Conservation (phyloP, 1,139 yeast species). For the Zygosaccharomyces sapae region DNA sequence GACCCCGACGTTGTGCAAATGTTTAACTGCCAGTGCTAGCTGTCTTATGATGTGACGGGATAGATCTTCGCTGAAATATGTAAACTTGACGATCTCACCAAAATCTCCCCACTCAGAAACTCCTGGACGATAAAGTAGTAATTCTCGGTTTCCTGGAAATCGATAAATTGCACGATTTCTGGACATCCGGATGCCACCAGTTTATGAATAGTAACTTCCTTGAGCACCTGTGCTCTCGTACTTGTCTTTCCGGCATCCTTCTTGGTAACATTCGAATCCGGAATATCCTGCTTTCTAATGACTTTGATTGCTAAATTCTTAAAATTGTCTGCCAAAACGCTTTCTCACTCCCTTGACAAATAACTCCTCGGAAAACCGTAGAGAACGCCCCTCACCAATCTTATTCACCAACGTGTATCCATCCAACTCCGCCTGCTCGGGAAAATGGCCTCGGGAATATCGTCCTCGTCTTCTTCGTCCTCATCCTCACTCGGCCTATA, state of each 20-base stretch:
- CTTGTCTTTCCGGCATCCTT: constrained; percentile 25
- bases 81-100: constrained; percentile 84
- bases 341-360: constrained; percentile 12
- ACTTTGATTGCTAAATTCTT: constrained; percentile 69
- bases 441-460: constrained; percentile 36
- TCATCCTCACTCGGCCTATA: constrained; percentile 6
- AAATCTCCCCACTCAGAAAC: constrained; percentile 88
- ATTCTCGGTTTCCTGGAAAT: constrained; percentile 59
- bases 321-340: constrained; percentile 15
- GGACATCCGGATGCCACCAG: constrained; percentile 45
- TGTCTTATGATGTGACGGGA: constrained; percentile 82
- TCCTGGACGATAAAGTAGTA: constrained; percentile 81
- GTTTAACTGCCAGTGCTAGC: constrained; percentile 75
- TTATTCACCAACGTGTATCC: constrained; percentile 37
- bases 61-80: constrained; percentile 83
- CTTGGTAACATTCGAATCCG: constrained; percentile 19
- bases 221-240: constrained; percentile 47
- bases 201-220: constrained; percentile 68
- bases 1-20: constrained; percentile 78
- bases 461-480: constrained; percentile 37
- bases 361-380: constrained; percentile 45
- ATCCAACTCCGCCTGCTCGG: constrained; percentile 25
- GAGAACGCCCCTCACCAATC: constrained; percentile 90
- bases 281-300: constrained; percentile 63
- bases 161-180: constrained; percentile 66